Percentiles rank a stretch among this genome's conserved stretches.
Evolutionary conservation across 805 yeast species (phyloP).

Genomic region (Myxozyma kluyveri): DNA sequence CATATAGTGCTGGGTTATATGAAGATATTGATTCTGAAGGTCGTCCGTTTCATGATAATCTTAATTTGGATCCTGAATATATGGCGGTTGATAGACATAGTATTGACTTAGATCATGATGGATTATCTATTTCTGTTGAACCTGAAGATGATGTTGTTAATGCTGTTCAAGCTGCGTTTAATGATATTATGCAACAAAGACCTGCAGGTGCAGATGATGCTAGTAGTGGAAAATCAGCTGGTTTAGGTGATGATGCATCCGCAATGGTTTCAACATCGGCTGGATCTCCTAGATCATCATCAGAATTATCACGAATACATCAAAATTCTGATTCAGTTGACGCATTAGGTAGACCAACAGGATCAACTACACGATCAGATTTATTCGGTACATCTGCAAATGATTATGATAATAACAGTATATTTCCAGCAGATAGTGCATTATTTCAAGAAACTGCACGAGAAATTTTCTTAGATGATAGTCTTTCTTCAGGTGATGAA

Average conservation of each 20-base stretch:
- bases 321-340: constrained; percentile 3
- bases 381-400: constrained; percentile 21
- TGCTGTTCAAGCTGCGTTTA: constrained; percentile 68
- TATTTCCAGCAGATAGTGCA: constrained; percentile 26
- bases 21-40: constrained; percentile 31
- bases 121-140: constrained; percentile 25
- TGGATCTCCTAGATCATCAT: constrained; percentile 18
- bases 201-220: constrained; percentile 23
- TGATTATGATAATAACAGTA: constrained; percentile 15
- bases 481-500: constrained; percentile 31
- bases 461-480: constrained; percentile 30
- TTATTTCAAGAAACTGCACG: constrained; percentile 29
- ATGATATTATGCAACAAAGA: constrained; percentile 45
- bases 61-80: constrained; percentile 36
- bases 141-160: constrained; percentile 43
- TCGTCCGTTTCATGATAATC: constrained; percentile 39
- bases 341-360: background rate
- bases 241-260: constrained; percentile 1
- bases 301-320: constrained; percentile 11
- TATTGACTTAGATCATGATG: constrained; percentile 19
- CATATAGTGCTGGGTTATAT: constrained; percentile 34
- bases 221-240: constrained; percentile 16
- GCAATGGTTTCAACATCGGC: background rate
- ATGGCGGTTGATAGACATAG: constrained; percentile 18
- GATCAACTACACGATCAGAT: constrained; percentile 20